Conservation (phyloP, 768 basidiomycete genomes). For the Termitomyces sp. region DNA sequence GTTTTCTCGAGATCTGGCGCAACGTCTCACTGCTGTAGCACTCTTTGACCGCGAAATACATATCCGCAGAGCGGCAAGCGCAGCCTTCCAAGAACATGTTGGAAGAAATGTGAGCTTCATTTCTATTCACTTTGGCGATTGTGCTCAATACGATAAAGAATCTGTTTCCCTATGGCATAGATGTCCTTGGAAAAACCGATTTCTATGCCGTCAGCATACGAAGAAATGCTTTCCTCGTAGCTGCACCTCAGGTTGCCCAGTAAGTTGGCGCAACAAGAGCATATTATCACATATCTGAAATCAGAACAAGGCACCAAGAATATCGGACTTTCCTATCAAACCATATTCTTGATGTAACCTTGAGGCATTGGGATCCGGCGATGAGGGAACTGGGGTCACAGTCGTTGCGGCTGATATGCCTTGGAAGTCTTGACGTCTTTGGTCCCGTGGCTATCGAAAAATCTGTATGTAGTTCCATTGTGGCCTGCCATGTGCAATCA, state of each 20-base stretch:
- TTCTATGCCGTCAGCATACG: constrained; percentile 91
- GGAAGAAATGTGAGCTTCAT: constrained; percentile 75
- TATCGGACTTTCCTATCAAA: constrained; percentile 67
- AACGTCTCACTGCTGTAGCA: constrained; percentile 68
- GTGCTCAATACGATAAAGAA: constrained; percentile 40
- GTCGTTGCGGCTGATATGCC: constrained; percentile 65
- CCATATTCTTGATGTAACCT: constrained; percentile 66
- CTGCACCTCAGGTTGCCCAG: constrained; percentile 85
- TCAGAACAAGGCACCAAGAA: constrained; percentile 56
- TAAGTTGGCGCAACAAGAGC: constrained; percentile 31
- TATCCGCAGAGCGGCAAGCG: constrained; percentile 92
- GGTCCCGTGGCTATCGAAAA: constrained; percentile 42
- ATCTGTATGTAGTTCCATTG: constrained; percentile 34
- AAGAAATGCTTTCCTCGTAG: constrained; percentile 76
- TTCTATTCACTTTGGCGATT: background rate
- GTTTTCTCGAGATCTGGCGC: constrained; percentile 62
- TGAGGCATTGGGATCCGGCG: constrained; percentile 84
- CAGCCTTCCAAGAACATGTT: constrained; percentile 95
- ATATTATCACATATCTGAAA: background rate
- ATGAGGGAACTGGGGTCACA: constrained; percentile 77
- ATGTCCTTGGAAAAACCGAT: constrained; percentile 86
- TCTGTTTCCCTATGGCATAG: constrained; percentile 90
- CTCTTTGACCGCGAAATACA: constrained; percentile 92
- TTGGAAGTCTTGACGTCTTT: constrained; percentile 47
- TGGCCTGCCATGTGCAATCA: background rate